Evolutionary conservation across 306 rosid species (phyloP), one percentile per base, ranked within the genome.

Genomic region (Prinsepia uniflora): DNA sequence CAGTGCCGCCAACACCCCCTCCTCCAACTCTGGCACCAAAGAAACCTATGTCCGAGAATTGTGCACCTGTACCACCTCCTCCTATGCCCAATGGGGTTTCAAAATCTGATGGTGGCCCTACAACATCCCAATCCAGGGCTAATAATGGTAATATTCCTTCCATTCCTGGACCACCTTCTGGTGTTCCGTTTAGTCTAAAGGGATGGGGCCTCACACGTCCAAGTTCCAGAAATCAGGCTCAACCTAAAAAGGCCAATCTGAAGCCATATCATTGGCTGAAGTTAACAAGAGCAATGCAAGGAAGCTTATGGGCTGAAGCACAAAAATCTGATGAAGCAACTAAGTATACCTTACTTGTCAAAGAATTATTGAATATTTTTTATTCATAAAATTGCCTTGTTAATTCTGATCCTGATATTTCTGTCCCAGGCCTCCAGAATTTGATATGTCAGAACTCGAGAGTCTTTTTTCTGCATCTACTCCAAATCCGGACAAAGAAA

Each of bases 251-350:
- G 78, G 76, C 79, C 79, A 89, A 89, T 83, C 80, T 95, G 65
- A 95, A 91, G 83, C 99, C 99, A 70, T 95, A 95, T 77, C 99
- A 91, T 78, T 95, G 99, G 99, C 74, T 95, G 74, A 95, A 95
- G 72, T 74, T 95, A 79, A 91, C 99, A 44, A 82, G 97, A 82
- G 99, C 90, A 45, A 86, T 89, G 96, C 96, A 87, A 47, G 99
- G 99, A 75, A 95, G 99, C 80, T 84, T 95, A 69, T 95, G 99
- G 99, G 99, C 96, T 17, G 99, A 95, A 74, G 75, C 96, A 52
- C 97, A 89, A 47, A 91, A 85, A 74, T 72, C 83, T 58, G 96
- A 87, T 79, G 99, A 94, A 72, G 84, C 84, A 70, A 82, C 84
- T 71, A 87, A 88, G 99, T 95, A 89, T 58, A 85, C 73, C 69